Conservation (phyloP, 352 stramenopile species). For the Pythium dissotocum region DNA sequence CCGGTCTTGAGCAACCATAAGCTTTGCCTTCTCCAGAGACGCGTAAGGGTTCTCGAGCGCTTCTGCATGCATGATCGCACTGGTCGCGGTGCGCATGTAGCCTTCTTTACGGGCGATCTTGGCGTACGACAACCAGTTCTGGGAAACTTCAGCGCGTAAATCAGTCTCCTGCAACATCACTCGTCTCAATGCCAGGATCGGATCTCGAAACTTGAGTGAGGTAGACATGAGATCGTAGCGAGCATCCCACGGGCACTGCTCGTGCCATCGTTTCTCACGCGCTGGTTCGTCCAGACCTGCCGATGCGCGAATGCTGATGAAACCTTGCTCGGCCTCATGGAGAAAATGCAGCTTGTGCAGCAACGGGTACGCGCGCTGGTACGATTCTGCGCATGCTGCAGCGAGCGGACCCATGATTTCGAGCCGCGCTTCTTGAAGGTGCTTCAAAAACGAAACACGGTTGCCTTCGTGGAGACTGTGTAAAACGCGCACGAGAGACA, state of each 20-base stretch:
- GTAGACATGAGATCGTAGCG: slow-evolving; percentile 71
- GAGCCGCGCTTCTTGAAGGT: slow-evolving; percentile 56
- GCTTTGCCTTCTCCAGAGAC: slow-evolving; percentile 75
- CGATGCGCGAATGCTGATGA: slow-evolving; percentile 19
- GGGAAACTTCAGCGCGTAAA: slow-evolving; percentile 61
- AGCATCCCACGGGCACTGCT: slow-evolving; percentile 66
- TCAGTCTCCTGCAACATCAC: slow-evolving; percentile 75
- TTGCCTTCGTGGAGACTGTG: slow-evolving; percentile 70
- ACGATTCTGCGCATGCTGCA: slow-evolving; percentile 47
- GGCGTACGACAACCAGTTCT: slow-evolving; percentile 82
- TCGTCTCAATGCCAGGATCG: slow-evolving; percentile 79
- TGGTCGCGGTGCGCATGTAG: slow-evolving; percentile 76
- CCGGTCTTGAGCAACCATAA: slow-evolving; percentile 79
- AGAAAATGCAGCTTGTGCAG: slow-evolving; percentile 51
- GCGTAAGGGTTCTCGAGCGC: slow-evolving; percentile 75
- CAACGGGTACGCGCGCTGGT: slow-evolving; percentile 45
- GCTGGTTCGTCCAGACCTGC: slow-evolving; percentile 7
- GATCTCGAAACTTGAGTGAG: slow-evolving; percentile 83
- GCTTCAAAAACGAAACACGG: slow-evolving; percentile 52
- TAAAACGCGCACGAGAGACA: slow-evolving; percentile 82
- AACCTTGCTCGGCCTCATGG: slow-evolving; percentile 45
- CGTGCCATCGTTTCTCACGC: slow-evolving; percentile 41
- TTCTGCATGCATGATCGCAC: slow-evolving; percentile 85
- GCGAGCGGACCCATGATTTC: slow-evolving; percentile 49
- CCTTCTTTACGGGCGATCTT: slow-evolving; percentile 86